Evolutionary conservation across 805 yeast species (phyloP).

Genomic region (Cyberlindnera misumaiensis): DNA sequence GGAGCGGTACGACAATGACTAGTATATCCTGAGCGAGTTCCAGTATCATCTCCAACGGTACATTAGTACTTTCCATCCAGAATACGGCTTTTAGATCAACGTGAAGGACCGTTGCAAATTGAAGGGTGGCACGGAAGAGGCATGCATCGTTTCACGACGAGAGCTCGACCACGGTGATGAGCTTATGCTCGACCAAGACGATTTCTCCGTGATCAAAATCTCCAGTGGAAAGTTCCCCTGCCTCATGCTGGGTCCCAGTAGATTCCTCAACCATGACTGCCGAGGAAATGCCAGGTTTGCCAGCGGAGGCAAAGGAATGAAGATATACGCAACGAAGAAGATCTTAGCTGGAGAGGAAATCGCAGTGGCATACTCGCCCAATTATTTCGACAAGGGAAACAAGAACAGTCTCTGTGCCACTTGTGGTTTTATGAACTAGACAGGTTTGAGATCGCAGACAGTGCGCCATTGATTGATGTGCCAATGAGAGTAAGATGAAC

Average conservation of each 20-base stretch:
- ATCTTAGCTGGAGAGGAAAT: conserved; percentile 40
- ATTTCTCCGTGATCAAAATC: conserved; percentile 37
- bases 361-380: conserved; percentile 35
- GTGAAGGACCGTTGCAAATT: conserved; percentile 35
- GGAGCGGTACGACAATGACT: conserved; percentile 15
- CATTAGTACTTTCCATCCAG: conserved; percentile 27
- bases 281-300: conserved; percentile 34
- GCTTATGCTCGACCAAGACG: conserved; percentile 27
- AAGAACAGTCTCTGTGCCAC: conserved; percentile 38
- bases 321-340: conserved; percentile 26
- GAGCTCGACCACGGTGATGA: conserved; percentile 26
- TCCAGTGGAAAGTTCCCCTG: conserved; percentile 25
- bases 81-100: conserved; percentile 35
- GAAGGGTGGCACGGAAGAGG: conserved; percentile 16
- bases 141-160: conserved; percentile 33
- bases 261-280: conserved; percentile 44
- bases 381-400: conserved; percentile 37
- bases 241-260: conserved; percentile 41
- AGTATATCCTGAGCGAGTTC: conserved; percentile 24
- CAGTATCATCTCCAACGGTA: conserved; percentile 31
- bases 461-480: conserved; percentile 1
- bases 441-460: conserved; percentile 5
- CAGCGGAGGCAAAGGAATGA: conserved; percentile 24
- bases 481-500: conserved; percentile 6
- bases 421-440: conserved; percentile 32